A percentile compares a stretch with the other conserved stretches of the same genome.
Evolutionary conservation across 225 moss, liverwort and hornwort genomes (phyloP).

Genomic region (Anthoceros angustus): DNA sequence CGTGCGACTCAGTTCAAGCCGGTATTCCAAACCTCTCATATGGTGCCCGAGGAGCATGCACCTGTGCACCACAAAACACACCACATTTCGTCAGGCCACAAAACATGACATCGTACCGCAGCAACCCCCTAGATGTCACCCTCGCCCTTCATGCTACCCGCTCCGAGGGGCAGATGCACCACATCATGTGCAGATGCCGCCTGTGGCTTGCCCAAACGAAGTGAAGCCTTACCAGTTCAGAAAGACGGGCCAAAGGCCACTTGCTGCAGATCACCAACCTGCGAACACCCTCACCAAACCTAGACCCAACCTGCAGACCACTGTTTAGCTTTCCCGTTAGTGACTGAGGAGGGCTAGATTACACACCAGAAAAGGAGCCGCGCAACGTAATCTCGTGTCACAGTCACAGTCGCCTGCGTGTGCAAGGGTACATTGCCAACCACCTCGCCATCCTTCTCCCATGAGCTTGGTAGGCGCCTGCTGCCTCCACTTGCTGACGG

Average conservation of each 20-base stretch:
- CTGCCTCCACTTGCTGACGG: constrained; percentile 16
- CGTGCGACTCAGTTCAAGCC: constrained; percentile 42
- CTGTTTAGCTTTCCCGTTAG: constrained; percentile 16
- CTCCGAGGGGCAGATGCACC: too few species aligned
- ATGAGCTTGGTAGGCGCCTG: constrained; percentile 19
- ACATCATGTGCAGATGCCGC: neutral
- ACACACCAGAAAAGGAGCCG: constrained; percentile 46
- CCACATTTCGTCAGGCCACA: neutral
- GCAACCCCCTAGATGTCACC: too few species aligned
- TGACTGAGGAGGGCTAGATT: constrained; percentile 15
- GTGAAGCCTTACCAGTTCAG: constrained; percentile 31
- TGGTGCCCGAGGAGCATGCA: constrained; percentile 38
- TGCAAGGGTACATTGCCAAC: constrained; percentile 26
- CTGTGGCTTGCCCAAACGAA: constrained; percentile 19
- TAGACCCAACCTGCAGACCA: constrained; percentile 18
- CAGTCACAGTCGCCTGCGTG: constrained; percentile 23
- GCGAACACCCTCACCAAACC: constrained; percentile 28
- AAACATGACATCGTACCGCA: neutral
- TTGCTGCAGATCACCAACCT: constrained; percentile 28
- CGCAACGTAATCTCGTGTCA: constrained; percentile 32
- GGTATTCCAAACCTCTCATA: constrained; percentile 43
- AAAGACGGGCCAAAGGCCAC: constrained; percentile 18
- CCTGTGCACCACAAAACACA: constrained; percentile 15
- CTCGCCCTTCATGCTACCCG: too few species aligned
- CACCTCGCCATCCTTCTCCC: constrained; percentile 29